Base-by-base conservation (phyloP, 108 stramenopile genomes). In the Cylindrotheca fusiformis region DNA sequence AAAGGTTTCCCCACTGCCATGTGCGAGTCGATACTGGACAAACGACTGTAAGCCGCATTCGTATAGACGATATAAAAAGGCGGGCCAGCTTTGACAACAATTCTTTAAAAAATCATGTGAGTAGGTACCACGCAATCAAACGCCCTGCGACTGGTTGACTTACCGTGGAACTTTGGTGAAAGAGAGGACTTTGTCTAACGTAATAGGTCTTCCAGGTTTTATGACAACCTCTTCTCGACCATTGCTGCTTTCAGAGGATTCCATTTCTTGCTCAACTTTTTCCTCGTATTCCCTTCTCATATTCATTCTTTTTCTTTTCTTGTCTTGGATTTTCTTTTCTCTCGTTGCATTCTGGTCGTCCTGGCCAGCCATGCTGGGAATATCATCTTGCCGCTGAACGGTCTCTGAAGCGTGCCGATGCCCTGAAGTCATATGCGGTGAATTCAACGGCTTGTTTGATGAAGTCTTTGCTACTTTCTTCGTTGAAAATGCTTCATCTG, bases 211-310 rank as follows among this genome's bases (percentile, higher is more conserved):
- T 19, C 87, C 87, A 14, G 87, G 84, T 25, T 79, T 48, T 23
- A 81, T 47, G 23, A 81, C 46, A 10, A 58, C 58, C 49, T 67
- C 75, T 12, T 65, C 58, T 19, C 57, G 48, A 2, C 48, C 67
- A 26, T 22, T 31, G 61, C 65, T 82, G 52, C 60, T 68, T 63
- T 82, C 86, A n/a, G 83, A 84, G 0, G 78, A 82, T 32, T 82
- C 83, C 65, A 83, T 71, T 45, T 84, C 72, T 68, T 79, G 81
- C 54, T 82, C 75, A 18, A 71, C 74, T 69, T 84, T 71, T 50
- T 80, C 85, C 67, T 88, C 86, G 45, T 84, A 88, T 44, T 84
- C 86, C 22, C 82, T 65, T 36, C 86, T 72, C 71, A 80, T 82
- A 30, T 78, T 77, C 68, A 82, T 80, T 59, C 86, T 61, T 48